phyloP scores from a whole-genome alignment of 208 protist genomes.

The Plasmodiophora brassicae region DNA sequence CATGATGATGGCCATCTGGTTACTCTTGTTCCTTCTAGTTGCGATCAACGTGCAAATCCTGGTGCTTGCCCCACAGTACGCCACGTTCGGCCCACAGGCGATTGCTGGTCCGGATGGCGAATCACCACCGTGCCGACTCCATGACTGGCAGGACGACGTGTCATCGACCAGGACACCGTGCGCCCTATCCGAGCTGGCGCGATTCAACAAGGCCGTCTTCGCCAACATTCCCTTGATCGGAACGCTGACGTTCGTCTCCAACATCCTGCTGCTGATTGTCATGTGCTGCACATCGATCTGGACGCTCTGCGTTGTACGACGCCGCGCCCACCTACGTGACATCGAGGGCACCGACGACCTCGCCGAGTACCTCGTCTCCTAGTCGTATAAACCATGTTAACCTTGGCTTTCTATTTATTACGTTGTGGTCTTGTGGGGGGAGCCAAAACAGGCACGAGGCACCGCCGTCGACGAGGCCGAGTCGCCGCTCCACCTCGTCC shows the following conservation, averaged over 20 bases:
- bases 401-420: background rate
- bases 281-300: background rate
- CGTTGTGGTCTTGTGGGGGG: no score
- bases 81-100: background rate
- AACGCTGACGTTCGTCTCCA: background rate
- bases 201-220: background rate
- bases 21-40: background rate
- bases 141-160: background rate
- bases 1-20: background rate
- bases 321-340: background rate
- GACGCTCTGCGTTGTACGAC: background rate
- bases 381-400: background rate
- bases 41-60: background rate
- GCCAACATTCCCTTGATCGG: background rate
- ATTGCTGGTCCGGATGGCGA: background rate
- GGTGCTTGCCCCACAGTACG: slow-evolving; percentile 8
- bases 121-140: background rate
- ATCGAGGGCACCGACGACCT: slow-evolving; percentile 10
- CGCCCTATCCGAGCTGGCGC: background rate
- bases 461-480: no score
- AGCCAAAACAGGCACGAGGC: no score
- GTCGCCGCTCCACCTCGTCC: no score
- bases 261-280: background rate
- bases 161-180: no score
- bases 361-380: background rate